Evolutionary conservation across 2,329 filamentous ascomycete species (phyloP).

Genomic region (Zymoseptoria ardabiliae): DNA sequence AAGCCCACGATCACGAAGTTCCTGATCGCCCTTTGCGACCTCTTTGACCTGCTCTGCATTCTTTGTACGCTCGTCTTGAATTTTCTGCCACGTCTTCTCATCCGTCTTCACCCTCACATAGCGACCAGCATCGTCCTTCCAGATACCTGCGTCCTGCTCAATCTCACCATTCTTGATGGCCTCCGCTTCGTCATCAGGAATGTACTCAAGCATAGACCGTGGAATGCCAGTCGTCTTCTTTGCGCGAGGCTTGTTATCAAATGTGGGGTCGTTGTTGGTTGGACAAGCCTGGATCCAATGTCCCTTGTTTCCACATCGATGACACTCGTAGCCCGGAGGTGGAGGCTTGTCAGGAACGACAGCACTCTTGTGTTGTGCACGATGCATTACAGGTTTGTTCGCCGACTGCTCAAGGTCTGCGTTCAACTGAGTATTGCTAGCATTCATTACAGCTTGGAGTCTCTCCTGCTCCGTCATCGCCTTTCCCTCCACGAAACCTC

Average conservation of each 20-base stretch:
- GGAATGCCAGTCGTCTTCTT: constrained; percentile 97
- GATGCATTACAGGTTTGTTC: constrained; percentile 47
- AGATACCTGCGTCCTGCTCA: constrained; percentile 77
- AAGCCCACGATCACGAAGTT: constrained; percentile 78
- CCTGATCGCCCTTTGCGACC: constrained; percentile 71
- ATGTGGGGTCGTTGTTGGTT: constrained; percentile 96
- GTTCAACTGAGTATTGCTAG: constrained; percentile 85
- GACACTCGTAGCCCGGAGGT: constrained; percentile 90
- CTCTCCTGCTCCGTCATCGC: constrained; percentile 90
- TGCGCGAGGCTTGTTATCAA: constrained; percentile 84
- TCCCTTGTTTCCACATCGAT: constrained; percentile 89
- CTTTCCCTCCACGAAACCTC: constrained; percentile 53
- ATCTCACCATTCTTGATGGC: constrained; percentile 46
- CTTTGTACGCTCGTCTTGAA: constrained; percentile 87
- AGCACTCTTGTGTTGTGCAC: constrained; percentile 51
- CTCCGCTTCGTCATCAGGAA: constrained; percentile 73
- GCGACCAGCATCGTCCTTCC: constrained; percentile 84
- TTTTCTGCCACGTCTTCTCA: constrained; percentile 92
- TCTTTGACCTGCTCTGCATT: constrained; percentile 70
- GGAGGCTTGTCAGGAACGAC: constrained; percentile 89
- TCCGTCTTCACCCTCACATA: constrained; percentile 96
- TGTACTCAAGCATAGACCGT: constrained; percentile 86
- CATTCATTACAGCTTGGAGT: constrained; percentile 84
- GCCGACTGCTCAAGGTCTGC: constrained; percentile 91
- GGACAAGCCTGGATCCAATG: constrained; percentile 98